A percentile compares a stretch with the other conserved stretches of the same genome.
phyloP scores from a whole-genome alignment of 2,329 filamentous ascomycete species.

The Eurotiales sp. region DNA sequence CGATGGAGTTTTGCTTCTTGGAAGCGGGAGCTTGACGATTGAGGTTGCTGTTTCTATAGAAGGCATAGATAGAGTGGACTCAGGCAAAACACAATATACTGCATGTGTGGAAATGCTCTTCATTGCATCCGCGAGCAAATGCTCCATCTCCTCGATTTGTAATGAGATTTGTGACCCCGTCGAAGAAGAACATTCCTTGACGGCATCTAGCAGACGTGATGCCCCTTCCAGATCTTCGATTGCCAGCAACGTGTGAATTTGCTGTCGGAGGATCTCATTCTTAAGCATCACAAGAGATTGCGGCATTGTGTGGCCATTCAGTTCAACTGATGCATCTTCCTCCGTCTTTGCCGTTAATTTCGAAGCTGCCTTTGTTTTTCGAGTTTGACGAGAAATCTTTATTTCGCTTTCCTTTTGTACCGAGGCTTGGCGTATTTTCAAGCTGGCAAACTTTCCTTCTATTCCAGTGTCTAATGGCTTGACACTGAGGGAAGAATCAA shows the following conservation, averaged over 20 bases:
- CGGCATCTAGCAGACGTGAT: constrained; percentile 47
- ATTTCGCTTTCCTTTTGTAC: constrained; percentile 5
- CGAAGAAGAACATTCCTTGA: constrained; percentile 29
- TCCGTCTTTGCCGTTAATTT: constrained; percentile 20
- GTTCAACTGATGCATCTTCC: constrained; percentile 14
- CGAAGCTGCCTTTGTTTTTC: constrained; percentile 25
- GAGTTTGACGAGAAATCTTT: constrained; percentile 26
- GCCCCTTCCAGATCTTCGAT: constrained; percentile 56
- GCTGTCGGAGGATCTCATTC: constrained; percentile 49
- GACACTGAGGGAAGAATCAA: constrained; percentile 24
- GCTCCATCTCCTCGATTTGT: constrained; percentile 34
- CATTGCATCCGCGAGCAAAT: constrained; percentile 37
- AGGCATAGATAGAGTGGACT: constrained; percentile 87
- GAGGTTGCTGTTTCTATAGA: constrained; percentile 48
- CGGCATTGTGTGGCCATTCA: constrained; percentile 30
- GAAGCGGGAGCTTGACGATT: constrained; percentile 33
- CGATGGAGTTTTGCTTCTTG: constrained; percentile 21
- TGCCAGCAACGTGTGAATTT: constrained; percentile 46
- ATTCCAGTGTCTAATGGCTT: constrained; percentile 30
- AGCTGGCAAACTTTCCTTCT: constrained; percentile 40
- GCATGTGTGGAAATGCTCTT: constrained; percentile 67
- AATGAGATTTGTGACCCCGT: constrained; percentile 61
- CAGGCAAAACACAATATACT: constrained; percentile 83
- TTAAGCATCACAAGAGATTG: constrained; percentile 41
- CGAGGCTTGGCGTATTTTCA: constrained; percentile 31